phyloP scores from a whole-genome alignment of 257 asterid species.

The Nicotiana knightiana region DNA sequence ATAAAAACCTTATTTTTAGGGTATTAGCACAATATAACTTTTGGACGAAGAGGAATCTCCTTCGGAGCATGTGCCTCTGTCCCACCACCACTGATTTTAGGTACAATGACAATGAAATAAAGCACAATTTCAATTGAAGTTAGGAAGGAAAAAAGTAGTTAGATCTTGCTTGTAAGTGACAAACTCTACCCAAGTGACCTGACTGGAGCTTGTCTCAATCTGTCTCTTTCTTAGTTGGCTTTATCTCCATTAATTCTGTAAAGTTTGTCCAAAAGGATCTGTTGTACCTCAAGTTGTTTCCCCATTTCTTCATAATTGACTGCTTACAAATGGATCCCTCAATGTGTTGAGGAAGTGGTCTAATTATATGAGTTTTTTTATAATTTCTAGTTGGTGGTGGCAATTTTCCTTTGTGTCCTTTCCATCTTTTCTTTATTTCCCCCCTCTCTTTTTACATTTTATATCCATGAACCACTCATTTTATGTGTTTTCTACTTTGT shows the following conservation, averaged over 20 bases:
- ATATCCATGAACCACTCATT: too few species aligned
- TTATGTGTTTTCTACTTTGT: too few species aligned
- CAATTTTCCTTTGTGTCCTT: neutral
- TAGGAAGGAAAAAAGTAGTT: neutral
- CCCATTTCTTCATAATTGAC: constrained; percentile 7
- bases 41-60: too few species aligned
- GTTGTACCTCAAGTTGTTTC: constrained; percentile 22
- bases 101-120: neutral
- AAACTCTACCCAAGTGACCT: constrained; percentile 26
- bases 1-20: too few species aligned
- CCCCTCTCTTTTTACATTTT: too few species aligned
- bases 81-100: neutral
- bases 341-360: neutral
- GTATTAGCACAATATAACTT: too few species aligned
- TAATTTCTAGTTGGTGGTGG: neutral
- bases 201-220: constrained; percentile 23
- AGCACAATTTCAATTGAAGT: neutral
- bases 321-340: neutral
- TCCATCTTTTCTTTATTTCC: too few species aligned
- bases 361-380: neutral
- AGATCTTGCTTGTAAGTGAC: constrained; percentile 24
- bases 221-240: constrained; percentile 27
- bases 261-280: constrained; percentile 18
- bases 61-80: too few species aligned
- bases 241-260: constrained; percentile 15